Base-by-base conservation (phyloP, 2,329 filamentous ascomycete species). In the Amylocarpus encephaloides region DNA sequence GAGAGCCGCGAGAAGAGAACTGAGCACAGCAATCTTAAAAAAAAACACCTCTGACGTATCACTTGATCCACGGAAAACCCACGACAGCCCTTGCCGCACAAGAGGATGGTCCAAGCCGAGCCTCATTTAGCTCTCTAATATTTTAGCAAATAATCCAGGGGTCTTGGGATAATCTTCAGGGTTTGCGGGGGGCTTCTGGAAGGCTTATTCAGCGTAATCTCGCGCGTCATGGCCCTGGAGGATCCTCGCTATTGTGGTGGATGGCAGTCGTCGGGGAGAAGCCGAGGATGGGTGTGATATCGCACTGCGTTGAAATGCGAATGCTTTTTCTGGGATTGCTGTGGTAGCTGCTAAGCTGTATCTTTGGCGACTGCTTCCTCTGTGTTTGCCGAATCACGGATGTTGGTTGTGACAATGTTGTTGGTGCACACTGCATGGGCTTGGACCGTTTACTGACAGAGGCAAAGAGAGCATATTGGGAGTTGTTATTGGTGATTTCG, bases 1-100 rank as follows among this genome's bases (percentile, higher is more conserved):
- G 38, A 19, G 38, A 40, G 38, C 39, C 39, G 18, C 34, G 12
- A 33, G 22, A 15, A 26, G 16, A 22, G 18, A 22, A 44, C 42
- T 44, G 45, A 49, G 47, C 40, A 49, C 47, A 18, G 40, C 47
- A 49, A 49, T 49, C 33, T 49, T 49, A 49, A 49, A 45, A 22
- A 49, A 45, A 22, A 10, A 32, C 11, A 15, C 7, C 19, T 43
- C n/a, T 49, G 46, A 38, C 39, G 15, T 43, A 43, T 43, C 46
- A 43, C 18, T 29, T 32, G 15, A 38, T 13, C 39, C 32, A 34
- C 29, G 13, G 18, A 35, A 19, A 35, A 36, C 16, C 32, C 32
- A 36, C 34, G 18, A 26, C 4, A 4, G 22, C 4, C 22, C 22
- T 26, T 26, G 22, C 22, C 22, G 22, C 22, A 26, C 22, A 26